Evolutionary conservation across 768 basidiomycete genomes (phyloP), one percentile per base, ranked within the genome.

Genomic region (Trametopsis cervina): DNA sequence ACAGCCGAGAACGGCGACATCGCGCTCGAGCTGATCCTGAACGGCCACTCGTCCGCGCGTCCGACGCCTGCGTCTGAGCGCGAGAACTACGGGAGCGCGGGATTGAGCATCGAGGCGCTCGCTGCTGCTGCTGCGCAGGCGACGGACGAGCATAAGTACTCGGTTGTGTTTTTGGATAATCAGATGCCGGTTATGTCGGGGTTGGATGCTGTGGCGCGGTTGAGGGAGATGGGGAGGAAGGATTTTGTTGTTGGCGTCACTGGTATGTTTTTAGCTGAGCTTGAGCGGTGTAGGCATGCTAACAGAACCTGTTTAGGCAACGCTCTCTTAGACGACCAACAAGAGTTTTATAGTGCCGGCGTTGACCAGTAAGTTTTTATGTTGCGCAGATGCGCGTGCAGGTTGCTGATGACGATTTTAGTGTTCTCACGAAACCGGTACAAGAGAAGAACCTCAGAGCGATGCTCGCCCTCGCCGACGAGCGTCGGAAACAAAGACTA

Each of bases 181-280:
- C 87, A 89, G 64, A 91, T 90, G 85, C 84, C 83, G 9, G 68
- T 87, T n/a, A 72, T 88, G 71, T 82, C 82, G 52, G 91, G 90
- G 11, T 60, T 88, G 40, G 76, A 81, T 49, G 74, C 77, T 21
- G 78, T 89, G 9, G 61, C 73, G 48, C 80, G 75, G 59, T 66
- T 92, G 27, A 69, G 89, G 49, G 72, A 76, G 49, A 60, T 81
- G 59, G 81, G 80, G 11, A 71, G 87, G 53, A 67, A 61, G n/a
- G 88, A 90, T 57, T 85, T 91, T 58, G 78, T 92, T 15, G 84
- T 89, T 13, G 85, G 85, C 24, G 81, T 88, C 37, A 87, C n/a
- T n/a, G n/a, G n/a, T n/a, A n/a, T n/a, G n/a, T n/a, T n/a, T n/a
- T n/a, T n/a, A n/a, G n/a, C n/a, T 84, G 47, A 85, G 81, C 79